These are phyloP conservation scores for Populus hybrid DNA, from an alignment of 441 rosid species.

Conservation along the genomic window DNA sequence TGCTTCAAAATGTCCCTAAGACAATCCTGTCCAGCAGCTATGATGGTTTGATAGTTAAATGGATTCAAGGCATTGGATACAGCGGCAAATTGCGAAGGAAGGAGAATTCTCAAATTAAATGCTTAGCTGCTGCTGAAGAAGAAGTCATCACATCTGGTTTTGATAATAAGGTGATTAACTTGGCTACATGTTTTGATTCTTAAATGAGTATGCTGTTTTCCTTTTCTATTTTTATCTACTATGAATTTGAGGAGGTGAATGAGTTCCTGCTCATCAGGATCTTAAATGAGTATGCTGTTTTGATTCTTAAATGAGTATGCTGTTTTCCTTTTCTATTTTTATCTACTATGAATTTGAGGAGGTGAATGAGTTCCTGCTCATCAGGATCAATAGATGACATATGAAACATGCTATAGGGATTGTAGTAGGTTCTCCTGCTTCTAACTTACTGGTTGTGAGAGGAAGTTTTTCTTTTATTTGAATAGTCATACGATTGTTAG, in stretches of 20 bases:
- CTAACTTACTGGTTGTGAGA: neutral
- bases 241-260: neutral
- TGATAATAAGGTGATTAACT: conserved; percentile 67
- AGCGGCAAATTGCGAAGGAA: conserved; percentile 68
- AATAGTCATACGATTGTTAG: neutral
- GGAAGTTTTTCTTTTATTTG: neutral
- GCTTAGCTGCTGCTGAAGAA: conserved; percentile 74
- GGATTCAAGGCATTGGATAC: conserved; percentile 85
- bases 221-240: neutral
- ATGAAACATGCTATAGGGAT: neutral
- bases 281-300: neutral
- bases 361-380: neutral
- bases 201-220: neutral
- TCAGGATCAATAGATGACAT: neutral
- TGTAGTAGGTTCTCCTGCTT: neutral
- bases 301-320: neutral
- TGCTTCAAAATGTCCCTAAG: conserved; percentile 59
- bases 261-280: neutral
- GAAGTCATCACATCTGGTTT: conserved; percentile 86
- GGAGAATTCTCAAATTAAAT: conserved; percentile 81
- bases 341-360: neutral
- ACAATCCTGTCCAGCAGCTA: conserved; percentile 73
- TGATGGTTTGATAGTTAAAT: conserved; percentile 84
- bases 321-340: neutral
- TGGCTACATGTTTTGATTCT: conserved; percentile 1